Evolutionary conservation across 2,329 filamentous ascomycete species (phyloP).

Genomic region (Stachybotrys chlorohalonatus): DNA sequence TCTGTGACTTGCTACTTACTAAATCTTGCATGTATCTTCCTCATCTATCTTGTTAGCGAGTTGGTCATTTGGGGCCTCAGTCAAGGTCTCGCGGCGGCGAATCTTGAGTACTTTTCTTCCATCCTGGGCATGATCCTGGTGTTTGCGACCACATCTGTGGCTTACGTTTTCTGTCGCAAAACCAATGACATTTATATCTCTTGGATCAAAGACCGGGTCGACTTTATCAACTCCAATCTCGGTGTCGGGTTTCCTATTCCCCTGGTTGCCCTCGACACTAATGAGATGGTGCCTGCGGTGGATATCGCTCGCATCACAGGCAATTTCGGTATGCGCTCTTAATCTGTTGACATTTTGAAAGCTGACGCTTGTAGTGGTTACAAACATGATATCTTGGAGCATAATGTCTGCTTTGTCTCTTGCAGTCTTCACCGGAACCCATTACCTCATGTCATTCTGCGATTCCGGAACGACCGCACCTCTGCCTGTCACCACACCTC

Average conservation of each 20-base stretch:
- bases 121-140: slow-evolving; percentile 37
- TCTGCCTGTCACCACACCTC: background rate
- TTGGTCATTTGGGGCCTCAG: slow-evolving; percentile 37
- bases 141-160: slow-evolving; percentile 23
- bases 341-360: background rate
- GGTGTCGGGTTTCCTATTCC: slow-evolving; percentile 42
- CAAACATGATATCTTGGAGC: slow-evolving; percentile 25
- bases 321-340: slow-evolving; percentile 24
- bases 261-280: slow-evolving; percentile 34
- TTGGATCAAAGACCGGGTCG: slow-evolving; percentile 26
- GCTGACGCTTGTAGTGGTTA: slow-evolving; percentile 19
- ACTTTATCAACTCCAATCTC: slow-evolving; percentile 41
- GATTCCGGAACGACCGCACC: background rate
- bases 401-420: slow-evolving; percentile 17
- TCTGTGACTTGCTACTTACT: slow-evolving; percentile 3
- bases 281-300: slow-evolving; percentile 17
- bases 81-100: slow-evolving; percentile 17
- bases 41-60: slow-evolving; percentile 32
- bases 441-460: background rate
- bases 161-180: slow-evolving; percentile 7
- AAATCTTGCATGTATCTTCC: slow-evolving; percentile 20
- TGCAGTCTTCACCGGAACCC: background rate
- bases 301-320: slow-evolving; percentile 33
- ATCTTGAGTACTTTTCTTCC: slow-evolving; percentile 35
- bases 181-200: slow-evolving; percentile 18